These are phyloP conservation scores for Aspergillus cavernicola DNA, from an alignment of 495 filamentous ascomycete species.

Conservation along the genomic window DNA sequence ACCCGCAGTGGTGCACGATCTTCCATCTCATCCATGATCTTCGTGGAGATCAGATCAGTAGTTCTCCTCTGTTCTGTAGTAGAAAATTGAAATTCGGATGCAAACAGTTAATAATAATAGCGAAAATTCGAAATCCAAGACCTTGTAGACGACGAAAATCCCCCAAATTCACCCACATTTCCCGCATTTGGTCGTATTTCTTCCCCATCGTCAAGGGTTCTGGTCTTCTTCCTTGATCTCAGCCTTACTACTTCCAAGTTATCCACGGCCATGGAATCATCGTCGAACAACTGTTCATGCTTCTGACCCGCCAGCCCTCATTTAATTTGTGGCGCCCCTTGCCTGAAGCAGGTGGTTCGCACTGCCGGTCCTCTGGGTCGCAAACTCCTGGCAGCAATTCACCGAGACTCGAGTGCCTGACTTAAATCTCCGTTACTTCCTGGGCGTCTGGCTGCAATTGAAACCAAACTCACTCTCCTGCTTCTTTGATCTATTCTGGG, in stretches of 20 bases:
- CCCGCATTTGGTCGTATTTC: background rate
- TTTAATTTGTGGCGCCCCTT: constrained; percentile 12
- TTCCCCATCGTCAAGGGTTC: background rate
- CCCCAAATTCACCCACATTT: too few species aligned
- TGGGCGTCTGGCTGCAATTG: constrained; percentile 1
- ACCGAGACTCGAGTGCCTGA: constrained; percentile 3
- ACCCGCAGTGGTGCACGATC: too few species aligned
- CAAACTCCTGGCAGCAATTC: constrained; percentile 2
- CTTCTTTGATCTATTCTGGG: constrained; percentile 8
- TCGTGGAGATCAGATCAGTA: too few species aligned
- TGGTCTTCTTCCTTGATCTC: background rate
- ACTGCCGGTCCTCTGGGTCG: constrained; percentile 8
- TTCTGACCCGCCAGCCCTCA: background rate
- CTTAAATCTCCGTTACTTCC: constrained; percentile 13
- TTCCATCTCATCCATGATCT: too few species aligned
- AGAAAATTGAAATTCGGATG: too few species aligned
- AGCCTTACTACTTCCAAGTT: constrained; percentile 4
- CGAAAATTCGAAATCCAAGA: too few species aligned
- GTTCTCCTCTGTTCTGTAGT: too few species aligned
- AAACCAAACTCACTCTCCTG: background rate
- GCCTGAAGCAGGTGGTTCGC: constrained; percentile 16
- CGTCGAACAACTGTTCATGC: background rate
- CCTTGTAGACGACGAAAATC: too few species aligned
- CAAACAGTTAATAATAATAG: too few species aligned
- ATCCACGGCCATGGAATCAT: background rate